Conservation (phyloP, 176 grass and related monocot genomes). For the Triticum turgidum region DNA sequence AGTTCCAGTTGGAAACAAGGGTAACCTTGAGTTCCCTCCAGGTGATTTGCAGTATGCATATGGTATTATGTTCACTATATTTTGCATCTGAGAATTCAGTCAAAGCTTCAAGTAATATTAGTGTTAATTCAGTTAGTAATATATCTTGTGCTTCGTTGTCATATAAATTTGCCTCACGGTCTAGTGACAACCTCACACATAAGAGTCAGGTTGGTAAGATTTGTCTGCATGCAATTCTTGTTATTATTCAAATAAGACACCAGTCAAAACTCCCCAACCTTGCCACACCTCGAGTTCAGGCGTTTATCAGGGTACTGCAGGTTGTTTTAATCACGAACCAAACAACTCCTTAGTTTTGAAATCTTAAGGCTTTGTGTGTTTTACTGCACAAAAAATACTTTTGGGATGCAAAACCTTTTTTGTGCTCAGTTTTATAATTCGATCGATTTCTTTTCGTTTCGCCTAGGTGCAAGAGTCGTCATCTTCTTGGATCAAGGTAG, state of each 20-base stretch:
- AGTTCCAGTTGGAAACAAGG: background rate
- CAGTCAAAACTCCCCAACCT: background rate
- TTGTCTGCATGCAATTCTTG: background rate
- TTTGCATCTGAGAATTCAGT: background rate
- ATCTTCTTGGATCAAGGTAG: constrained; percentile 85
- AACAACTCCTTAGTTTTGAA: background rate
- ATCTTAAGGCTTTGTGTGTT: background rate
- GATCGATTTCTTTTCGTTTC: background rate
- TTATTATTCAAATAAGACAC: background rate
- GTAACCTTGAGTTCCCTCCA: background rate
- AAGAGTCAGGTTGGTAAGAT: background rate
- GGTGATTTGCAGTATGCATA: background rate
- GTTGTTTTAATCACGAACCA: background rate
- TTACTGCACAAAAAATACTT: background rate
- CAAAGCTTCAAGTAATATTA: background rate
- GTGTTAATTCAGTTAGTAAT: background rate
- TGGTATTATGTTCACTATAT: background rate
- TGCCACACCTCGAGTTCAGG: background rate
- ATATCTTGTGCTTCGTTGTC: background rate
- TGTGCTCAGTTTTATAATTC: background rate
- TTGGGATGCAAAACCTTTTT: background rate
- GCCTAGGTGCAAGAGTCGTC: constrained; percentile 68
- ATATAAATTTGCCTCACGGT: background rate
- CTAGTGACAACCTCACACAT: background rate
- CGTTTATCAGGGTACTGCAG: background rate